Conservation (phyloP, 306 rosid genomes). For the Vigna mungo region DNA sequence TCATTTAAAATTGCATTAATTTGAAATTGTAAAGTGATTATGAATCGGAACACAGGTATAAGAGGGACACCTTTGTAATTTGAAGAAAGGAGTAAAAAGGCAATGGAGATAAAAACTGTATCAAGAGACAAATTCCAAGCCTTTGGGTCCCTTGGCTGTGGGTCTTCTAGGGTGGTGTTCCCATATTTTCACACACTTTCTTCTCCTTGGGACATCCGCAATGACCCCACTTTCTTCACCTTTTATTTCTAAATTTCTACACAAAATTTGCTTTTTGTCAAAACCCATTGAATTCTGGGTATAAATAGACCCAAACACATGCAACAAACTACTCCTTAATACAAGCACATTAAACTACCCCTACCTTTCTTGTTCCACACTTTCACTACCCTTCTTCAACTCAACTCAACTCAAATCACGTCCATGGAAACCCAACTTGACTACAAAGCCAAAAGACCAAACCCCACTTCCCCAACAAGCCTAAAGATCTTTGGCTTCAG, state of each 20-base stretch:
- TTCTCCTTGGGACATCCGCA: conserved; percentile 60
- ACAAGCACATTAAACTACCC: conserved; percentile 40
- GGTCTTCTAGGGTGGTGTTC: conserved; percentile 67
- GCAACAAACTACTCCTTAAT: conserved; percentile 59
- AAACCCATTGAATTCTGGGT: conserved; percentile 44
- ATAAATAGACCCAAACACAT: conserved; percentile 76
- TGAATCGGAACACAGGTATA: not conserved
- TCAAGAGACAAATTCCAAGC: conserved; percentile 55
- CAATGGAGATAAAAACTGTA: not conserved
- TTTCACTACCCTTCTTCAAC: conserved; percentile 28
- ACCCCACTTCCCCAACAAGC: conserved; percentile 58
- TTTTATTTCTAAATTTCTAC: conserved; percentile 17
- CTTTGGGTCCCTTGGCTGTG: conserved; percentile 58
- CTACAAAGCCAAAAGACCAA: conserved; percentile 56
- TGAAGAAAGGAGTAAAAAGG: not conserved
- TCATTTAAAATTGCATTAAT: not conserved
- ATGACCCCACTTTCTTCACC: conserved; percentile 28
- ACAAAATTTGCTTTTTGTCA: conserved; percentile 35
- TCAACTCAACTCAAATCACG: conserved; percentile 2
- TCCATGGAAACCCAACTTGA: conserved; percentile 55
- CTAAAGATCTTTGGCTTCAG: conserved; percentile 86
- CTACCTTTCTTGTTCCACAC: conserved; percentile 45
- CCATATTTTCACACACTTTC: conserved; percentile 70
- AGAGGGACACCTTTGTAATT: conserved; percentile 51
- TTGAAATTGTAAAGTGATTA: not conserved